Percentiles rank a stretch among this genome's conserved stretches.
These are phyloP conservation scores for Phytophthora ramorum DNA, from an alignment of 352 stramenopile genomes.

Conservation along the genomic window DNA sequence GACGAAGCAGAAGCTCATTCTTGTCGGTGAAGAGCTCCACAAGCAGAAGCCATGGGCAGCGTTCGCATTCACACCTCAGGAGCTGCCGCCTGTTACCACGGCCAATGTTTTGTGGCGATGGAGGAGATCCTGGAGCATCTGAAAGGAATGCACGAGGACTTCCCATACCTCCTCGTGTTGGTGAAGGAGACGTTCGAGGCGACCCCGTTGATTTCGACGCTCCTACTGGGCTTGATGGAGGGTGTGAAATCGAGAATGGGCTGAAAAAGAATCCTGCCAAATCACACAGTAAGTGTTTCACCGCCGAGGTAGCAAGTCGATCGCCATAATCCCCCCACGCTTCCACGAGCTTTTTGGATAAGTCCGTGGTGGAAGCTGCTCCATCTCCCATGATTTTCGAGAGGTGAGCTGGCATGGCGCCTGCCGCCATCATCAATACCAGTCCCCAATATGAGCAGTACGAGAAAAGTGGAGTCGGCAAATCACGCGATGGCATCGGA, in stretches of 20 bases:
- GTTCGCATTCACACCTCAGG: constrained; percentile 72
- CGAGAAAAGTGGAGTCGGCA: constrained; percentile 45
- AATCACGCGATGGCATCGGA: constrained; percentile 29
- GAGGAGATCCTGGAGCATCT: constrained; percentile 24
- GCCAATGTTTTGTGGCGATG: constrained; percentile 31
- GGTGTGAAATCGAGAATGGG: constrained; percentile 40
- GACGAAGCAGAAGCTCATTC: constrained; percentile 73
- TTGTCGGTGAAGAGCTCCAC: constrained; percentile 76
- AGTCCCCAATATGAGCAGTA: constrained; percentile 84
- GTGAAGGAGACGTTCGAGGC: constrained; percentile 24
- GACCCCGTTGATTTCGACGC: constrained; percentile 8
- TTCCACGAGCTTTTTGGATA: constrained; percentile 55
- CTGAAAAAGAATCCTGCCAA: constrained; percentile 69
- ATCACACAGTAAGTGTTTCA: constrained; percentile 69
- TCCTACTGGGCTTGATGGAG: constrained; percentile 23
- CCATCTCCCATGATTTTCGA: constrained; percentile 58
- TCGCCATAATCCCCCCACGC: constrained; percentile 64
- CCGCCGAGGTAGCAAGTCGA: constrained; percentile 56
- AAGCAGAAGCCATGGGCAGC: constrained; percentile 78
- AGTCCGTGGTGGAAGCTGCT: constrained; percentile 25
- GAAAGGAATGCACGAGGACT: constrained; percentile 31
- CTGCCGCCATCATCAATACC: constrained; percentile 55
- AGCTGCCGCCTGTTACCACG: constrained; percentile 51
- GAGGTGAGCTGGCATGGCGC: constrained; percentile 65
- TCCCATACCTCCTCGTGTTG: constrained; percentile 24